Percentiles rank a stretch among this genome's conserved stretches.
phyloP scores from a whole-genome alignment of 768 basidiomycete species.

The Leccinum subgranulosum region DNA sequence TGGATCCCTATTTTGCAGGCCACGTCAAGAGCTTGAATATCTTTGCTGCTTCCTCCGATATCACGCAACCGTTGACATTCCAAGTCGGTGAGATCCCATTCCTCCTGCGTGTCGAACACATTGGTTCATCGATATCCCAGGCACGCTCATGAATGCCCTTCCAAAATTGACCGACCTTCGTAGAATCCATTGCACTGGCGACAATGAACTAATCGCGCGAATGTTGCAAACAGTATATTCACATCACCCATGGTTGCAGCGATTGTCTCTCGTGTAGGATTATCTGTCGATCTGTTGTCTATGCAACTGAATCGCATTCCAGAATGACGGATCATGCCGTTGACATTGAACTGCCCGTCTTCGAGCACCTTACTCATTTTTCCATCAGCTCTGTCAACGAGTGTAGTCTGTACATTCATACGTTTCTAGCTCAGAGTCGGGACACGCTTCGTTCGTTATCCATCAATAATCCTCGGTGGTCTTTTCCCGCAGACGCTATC shows the following conservation, averaged over 20 bases:
- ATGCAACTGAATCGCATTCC: not conserved
- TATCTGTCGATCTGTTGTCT: not conserved
- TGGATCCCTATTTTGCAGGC: conserved; percentile 55
- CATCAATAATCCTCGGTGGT: conserved; percentile 54
- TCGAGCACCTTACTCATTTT: conserved; percentile 59
- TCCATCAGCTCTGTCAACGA: conserved; percentile 49
- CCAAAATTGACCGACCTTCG: conserved; percentile 59
- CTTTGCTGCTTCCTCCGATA: conserved; percentile 49
- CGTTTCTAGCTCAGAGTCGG: conserved; percentile 53
- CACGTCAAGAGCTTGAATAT: conserved; percentile 57
- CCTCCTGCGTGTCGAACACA: not conserved
- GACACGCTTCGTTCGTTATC: conserved; percentile 50
- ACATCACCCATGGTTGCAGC: conserved; percentile 49
- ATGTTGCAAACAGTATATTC: conserved; percentile 53
- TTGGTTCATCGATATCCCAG: conserved; percentile 28
- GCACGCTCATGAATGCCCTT: conserved; percentile 67
- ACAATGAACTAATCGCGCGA: conserved; percentile 48
- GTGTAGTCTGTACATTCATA: conserved; percentile 36
- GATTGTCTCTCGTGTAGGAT: conserved; percentile 54
- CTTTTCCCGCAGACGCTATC: conserved; percentile 51
- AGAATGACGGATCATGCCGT: conserved; percentile 38
- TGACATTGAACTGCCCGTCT: conserved; percentile 46
- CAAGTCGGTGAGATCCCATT: conserved; percentile 48
- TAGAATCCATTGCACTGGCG: conserved; percentile 59
- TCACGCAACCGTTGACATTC: conserved; percentile 53